phyloP scores from a whole-genome alignment of 345 rosid genomes.

The Moricandia arvensis region DNA sequence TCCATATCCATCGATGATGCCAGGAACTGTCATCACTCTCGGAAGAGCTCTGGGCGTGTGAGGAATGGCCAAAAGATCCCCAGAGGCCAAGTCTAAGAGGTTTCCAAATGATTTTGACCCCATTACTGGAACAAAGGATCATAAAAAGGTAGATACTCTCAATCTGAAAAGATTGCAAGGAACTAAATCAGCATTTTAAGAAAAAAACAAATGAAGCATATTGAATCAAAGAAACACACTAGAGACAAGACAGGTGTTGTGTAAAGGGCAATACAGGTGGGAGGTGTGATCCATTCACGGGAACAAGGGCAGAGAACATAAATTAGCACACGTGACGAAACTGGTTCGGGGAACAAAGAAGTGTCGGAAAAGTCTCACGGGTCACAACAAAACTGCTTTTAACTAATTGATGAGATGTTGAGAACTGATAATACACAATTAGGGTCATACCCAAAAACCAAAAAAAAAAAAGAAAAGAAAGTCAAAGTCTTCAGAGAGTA shows the following conservation, averaged over 20 bases:
- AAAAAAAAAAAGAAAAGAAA: not conserved
- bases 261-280: not conserved
- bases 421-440: not conserved
- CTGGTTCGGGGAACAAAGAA: not conserved
- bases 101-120: constrained; percentile 64
- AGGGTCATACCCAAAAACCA: not conserved
- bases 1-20: constrained; percentile 49
- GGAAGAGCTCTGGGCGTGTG: constrained; percentile 56
- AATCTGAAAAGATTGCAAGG: not conserved
- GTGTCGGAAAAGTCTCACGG: not conserved
- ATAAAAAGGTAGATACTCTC: constrained; percentile 19
- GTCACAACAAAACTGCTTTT: not conserved
- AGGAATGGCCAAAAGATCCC: constrained; percentile 54
- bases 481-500: not conserved
- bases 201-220: constrained; percentile 8
- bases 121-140: constrained; percentile 36
- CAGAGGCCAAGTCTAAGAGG: constrained; percentile 62
- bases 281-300: not conserved
- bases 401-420: not conserved
- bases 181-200: not conserved
- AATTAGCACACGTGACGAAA: not conserved
- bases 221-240: not conserved
- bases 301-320: not conserved
- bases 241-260: not conserved
- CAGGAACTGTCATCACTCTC: constrained; percentile 55